Percentiles rank a stretch among this genome's conserved stretches.
phyloP scores from a whole-genome alignment of 148 eudicot species.

The Simmondsia chinensis region DNA sequence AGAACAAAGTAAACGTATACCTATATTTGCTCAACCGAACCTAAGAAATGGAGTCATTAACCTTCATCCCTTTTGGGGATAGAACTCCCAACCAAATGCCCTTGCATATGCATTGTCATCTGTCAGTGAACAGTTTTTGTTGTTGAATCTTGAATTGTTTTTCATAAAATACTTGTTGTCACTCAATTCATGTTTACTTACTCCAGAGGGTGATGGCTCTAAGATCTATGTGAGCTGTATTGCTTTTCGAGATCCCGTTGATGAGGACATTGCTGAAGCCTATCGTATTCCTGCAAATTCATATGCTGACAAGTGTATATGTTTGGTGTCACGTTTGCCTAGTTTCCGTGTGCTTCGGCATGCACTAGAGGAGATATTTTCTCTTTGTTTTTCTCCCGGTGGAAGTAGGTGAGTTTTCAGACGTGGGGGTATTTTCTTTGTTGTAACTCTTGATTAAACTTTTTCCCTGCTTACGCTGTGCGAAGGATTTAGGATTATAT shows the following conservation, averaged over 20 bases:
- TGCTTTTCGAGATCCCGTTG: slow-evolving; percentile 88
- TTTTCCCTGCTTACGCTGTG: not conserved
- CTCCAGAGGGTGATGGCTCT: slow-evolving; percentile 98
- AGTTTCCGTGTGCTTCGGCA: slow-evolving; percentile 66
- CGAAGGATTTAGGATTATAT: not conserved
- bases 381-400: slow-evolving; percentile 64
- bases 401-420: slow-evolving; percentile 69
- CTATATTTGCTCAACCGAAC: too few species aligned
- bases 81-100: too few species aligned
- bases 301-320: slow-evolving; percentile 94
- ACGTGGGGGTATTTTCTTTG: not conserved
- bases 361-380: slow-evolving; percentile 77
- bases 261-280: slow-evolving; percentile 86
- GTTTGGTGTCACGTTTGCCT: slow-evolving; percentile 88
- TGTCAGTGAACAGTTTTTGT: too few species aligned
- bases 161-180: not conserved
- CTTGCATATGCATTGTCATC: too few species aligned
- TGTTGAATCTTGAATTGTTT: too few species aligned
- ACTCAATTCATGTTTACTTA: slow-evolving; percentile 10
- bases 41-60: too few species aligned
- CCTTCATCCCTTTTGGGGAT: too few species aligned
- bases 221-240: slow-evolving; percentile 92
- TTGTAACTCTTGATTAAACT: not conserved
- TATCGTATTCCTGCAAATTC: slow-evolving; percentile 68
- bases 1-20: too few species aligned